Base-by-base conservation (phyloP, 805 yeast species). In the Brettanomyces sp. region DNA sequence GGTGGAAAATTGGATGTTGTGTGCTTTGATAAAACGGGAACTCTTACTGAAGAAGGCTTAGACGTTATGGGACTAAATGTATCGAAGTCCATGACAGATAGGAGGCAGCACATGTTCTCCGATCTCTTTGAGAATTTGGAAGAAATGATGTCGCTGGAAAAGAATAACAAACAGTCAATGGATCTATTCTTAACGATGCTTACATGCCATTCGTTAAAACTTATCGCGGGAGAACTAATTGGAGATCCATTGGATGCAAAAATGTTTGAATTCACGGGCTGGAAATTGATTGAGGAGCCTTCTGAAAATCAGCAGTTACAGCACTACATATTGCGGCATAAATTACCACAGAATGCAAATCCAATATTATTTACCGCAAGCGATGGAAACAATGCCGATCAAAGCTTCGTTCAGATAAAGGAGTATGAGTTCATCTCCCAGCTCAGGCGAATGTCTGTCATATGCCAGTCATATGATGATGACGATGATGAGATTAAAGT, bases 11-110 rank as follows among this genome's bases (percentile, higher is more conserved):
- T 93, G 24, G 97, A 91, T 59, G 78, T 86, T 3, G 71, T 88
- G 58, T 89, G 96, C 57, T 93, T 93, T 63, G 99, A 93, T 67
- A 93, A 93, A 60, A 93, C 99, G 0, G 99, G 99, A 3, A 93
- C 99, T 0, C 69, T 93, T 51, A 93, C 99, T 0, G 98, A 93
- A 58, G 99, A 93, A 60, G 98, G 98, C 0, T 70, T 93, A 35
- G 98, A 91, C 60, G 86, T 93, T 3, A 70, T 89, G 56, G 80
- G 82, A 7, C 59, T 62, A 60, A 59, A 68, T 59, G 51, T 69
- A 66, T 41, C 60, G 63, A 52, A 68, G 64, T 53, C 61, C 18
- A 52, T 60, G 5, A 47, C 47, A 9, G 63, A 59, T 43, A 56
- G 63, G 39, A 56, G 52, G 43, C 62, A 53, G 24, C 53, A 52